Evolutionary conservation across 345 rosid species (phyloP), one percentile per base, ranked within the genome.

Genomic region (Melaleuca alternifolia): DNA sequence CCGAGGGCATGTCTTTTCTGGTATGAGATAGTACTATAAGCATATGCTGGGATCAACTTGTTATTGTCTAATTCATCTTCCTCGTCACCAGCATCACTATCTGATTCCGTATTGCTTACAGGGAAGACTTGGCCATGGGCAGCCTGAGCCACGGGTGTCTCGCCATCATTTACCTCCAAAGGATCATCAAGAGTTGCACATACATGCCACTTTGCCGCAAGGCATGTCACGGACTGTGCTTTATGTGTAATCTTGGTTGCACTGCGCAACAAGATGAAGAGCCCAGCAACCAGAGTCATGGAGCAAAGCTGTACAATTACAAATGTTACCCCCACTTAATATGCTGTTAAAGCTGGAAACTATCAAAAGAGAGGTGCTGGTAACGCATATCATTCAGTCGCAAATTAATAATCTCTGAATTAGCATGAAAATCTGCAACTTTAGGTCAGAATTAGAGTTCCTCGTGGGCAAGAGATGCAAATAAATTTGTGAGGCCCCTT

Each of bases 181-280:
- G 95, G 88, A 24, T 93, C 98, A 21, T 93, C 99, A 51, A 97
- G 88, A 41, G 99, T 96, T 5, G 98, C 96, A 65, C 98, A 95
- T 15, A 95, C 89, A 85, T 97, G 97, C 99, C 99, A 97, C 88
- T 97, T 97, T 3, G 99, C 92, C 18, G 99, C 99, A 50, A 97
- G 95, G 94, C 97, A 91, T 12, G 97, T 94, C 52, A 97, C 92
- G 0, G 95, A 89, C 61, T 97, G 99, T 83, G 98, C 98, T 86
- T 96, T 97, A 93, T 97, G 99, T 20, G 99, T 97, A 89, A 97
- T 97, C 87, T 95, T 97, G 54, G 99, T 91, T 1, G 99, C 98
- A 57, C 97, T 96, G 51, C 99, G 90, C 83, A 97, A 37, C 82
- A 96, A 85, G 89, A 97, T 92, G 10, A 95, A 89, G 6, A 97